Percentiles rank a stretch among this genome's conserved stretches.
Evolutionary conservation across 2,329 filamentous ascomycete species (phyloP).

Genomic region (Cercospora berteroae): DNA sequence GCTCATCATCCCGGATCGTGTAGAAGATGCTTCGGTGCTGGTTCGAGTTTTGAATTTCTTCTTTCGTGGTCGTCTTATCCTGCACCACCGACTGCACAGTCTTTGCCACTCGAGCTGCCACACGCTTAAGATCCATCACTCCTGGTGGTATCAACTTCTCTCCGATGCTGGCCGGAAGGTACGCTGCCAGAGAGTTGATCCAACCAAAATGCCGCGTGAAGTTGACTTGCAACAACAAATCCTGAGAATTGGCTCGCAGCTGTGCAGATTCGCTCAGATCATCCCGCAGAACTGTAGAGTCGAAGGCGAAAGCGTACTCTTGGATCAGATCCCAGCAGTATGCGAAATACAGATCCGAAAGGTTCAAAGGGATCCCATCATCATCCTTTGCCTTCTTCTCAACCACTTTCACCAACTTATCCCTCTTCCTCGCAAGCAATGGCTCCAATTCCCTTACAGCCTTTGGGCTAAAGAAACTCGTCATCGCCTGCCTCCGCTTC

Average conservation of each 20-base stretch:
- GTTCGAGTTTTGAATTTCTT: background rate
- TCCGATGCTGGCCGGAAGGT: background rate
- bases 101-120: slow-evolving; percentile 1
- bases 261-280: slow-evolving; percentile 7
- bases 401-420: slow-evolving; percentile 5
- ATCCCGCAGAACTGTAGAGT: slow-evolving; percentile 4
- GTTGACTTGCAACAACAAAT: slow-evolving; percentile 13
- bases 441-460: slow-evolving; percentile 11
- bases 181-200: slow-evolving; percentile 11
- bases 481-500: slow-evolving; percentile 11
- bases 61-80: background rate
- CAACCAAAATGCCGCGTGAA: slow-evolving; percentile 15
- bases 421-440: slow-evolving; percentile 7
- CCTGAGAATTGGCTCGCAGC: slow-evolving; percentile 3
- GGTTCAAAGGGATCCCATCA: slow-evolving; percentile 1
- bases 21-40: slow-evolving; percentile 14
- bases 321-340: slow-evolving; percentile 16
- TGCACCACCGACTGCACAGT: slow-evolving; percentile 11
- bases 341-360: slow-evolving; percentile 14
- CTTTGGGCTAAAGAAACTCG: slow-evolving; percentile 16
- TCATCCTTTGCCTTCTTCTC: background rate
- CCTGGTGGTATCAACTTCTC: slow-evolving; percentile 10
- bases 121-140: slow-evolving; percentile 10
- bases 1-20: slow-evolving; percentile 9
- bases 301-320: slow-evolving; percentile 12